Evolutionary conservation across 2,329 filamentous ascomycete species (phyloP), one percentile per base, ranked within the genome.

Genomic region (Ceratocystis huliohia): DNA sequence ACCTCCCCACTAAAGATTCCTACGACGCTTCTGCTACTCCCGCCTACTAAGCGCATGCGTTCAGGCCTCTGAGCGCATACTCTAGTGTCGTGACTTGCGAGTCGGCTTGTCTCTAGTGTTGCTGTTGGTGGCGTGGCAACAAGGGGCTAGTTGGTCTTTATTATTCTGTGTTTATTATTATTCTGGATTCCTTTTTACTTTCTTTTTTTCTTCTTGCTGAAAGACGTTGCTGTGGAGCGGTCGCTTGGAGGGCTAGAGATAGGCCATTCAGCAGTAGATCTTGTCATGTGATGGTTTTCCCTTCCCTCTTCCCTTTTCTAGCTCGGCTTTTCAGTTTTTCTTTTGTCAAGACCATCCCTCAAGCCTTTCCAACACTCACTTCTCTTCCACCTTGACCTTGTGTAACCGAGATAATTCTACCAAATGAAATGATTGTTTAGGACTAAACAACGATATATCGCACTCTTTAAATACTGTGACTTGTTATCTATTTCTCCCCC

Each of bases 131-230:
- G n/a, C 37, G 28, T 45, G 20, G 28, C 13, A 25, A 37, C 33
- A 63, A 63, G 22, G 22, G 45, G 37, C 10, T 3, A 37, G 25
- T 25, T 56, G 44, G 37, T 45, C 33, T 63, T 64, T 22, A 56
- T 68, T 45, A 44, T 59, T 44, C 63, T 57, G 57, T 63, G 17
- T 59, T 67, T 59, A 63, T 63, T 46, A 37, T 68, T 68, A 17
- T 33, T 53, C n/a, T 67, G n/a, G 30, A 17, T 46, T 64, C 22
- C 22, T 25, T 61, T 67, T 61, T 65, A n/a, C 41, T 53, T 33
- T 1, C 37, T 15, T 15, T 15, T 33, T 59, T 45, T 45, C 37
- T 65, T 48, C 41, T 28, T 63, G 33, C 28, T 57, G 22, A 45
- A 53, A 56, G 7, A 33, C 46, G 2, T 46, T 44, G 56, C 30